phyloP scores from a whole-genome alignment of 23 red algal genomes.

The Cyanidium caldarium region DNA sequence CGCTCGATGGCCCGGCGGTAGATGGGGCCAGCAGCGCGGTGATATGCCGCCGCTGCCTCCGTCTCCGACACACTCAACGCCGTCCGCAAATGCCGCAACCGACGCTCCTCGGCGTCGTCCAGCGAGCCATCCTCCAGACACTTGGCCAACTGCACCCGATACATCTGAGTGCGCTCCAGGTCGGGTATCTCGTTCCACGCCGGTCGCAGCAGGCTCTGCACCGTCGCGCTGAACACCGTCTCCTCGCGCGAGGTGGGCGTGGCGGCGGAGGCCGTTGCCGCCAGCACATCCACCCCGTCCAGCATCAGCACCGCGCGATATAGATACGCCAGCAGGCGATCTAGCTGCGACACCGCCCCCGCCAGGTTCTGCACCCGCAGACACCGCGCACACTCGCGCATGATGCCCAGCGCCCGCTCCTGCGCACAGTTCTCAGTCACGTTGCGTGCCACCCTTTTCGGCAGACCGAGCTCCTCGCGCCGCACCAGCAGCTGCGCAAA shows the following conservation, averaged over 20 bases:
- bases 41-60: constrained; percentile 51
- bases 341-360: constrained; percentile 20
- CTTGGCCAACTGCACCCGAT: constrained; percentile 72
- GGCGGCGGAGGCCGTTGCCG: background rate
- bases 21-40: constrained; percentile 51
- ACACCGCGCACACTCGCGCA: constrained; percentile 28
- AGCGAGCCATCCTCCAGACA: constrained; percentile 44
- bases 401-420: constrained; percentile 6
- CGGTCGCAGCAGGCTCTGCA: constrained; percentile 22
- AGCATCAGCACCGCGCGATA: constrained; percentile 27
- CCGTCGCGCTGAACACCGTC: constrained; percentile 9
- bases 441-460: constrained; percentile 16
- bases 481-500: constrained; percentile 35
- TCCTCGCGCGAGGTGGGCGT: background rate
- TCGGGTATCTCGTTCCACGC: constrained; percentile 15
- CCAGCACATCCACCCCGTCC: background rate
- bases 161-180: constrained; percentile 55
- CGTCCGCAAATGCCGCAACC: constrained; percentile 30
- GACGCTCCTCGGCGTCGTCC: constrained; percentile 19
- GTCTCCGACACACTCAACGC: constrained; percentile 39
- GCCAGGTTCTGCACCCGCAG: constrained; percentile 53
- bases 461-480: constrained; percentile 36
- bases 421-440: constrained; percentile 12
- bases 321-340: constrained; percentile 24
- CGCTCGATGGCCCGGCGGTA: constrained; percentile 41